Percentiles rank a stretch among this genome's conserved stretches.
Conservation (phyloP, 2,329 filamentous ascomycete species). For the Clonostachys sp. region DNA sequence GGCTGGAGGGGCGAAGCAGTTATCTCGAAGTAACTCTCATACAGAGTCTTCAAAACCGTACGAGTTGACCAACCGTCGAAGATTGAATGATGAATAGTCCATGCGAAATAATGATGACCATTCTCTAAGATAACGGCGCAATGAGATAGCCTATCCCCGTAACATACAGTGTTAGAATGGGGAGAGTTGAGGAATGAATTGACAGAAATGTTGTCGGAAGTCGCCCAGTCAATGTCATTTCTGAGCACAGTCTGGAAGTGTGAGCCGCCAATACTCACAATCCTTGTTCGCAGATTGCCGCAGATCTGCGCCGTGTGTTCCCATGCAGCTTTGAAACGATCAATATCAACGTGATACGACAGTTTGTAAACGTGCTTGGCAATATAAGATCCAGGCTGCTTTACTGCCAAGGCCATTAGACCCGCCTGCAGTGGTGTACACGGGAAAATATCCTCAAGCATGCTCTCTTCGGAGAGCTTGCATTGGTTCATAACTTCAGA, state of each 20-base stretch:
- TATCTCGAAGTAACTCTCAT: constrained; percentile 2
- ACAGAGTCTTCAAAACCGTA: constrained; percentile 7
- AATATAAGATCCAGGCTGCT: constrained; percentile 13
- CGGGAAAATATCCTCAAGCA: constrained; percentile 41
- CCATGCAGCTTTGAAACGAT: constrained; percentile 8
- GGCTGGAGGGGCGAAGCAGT: constrained; percentile 8
- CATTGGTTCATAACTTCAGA: not conserved
- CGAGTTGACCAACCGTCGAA: constrained; percentile 19
- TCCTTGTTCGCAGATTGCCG: constrained; percentile 9
- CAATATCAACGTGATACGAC: constrained; percentile 3
- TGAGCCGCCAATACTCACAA: constrained; percentile 6
- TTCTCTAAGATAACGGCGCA: constrained; percentile 1
- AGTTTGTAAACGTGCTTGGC: constrained; percentile 8
- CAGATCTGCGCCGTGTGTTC: constrained; percentile 5
- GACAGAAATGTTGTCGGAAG: not conserved
- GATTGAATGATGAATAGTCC: constrained; percentile 13
- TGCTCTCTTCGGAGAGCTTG: not conserved
- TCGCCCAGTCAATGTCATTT: constrained; percentile 1
- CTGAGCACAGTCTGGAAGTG: constrained; percentile 6
- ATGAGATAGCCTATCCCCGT: constrained; percentile 6
- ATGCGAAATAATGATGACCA: not conserved
- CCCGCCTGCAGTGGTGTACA: constrained; percentile 43
- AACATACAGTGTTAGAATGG: constrained; percentile 2
- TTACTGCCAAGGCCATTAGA: constrained; percentile 39
- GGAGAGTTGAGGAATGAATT: not conserved